These are phyloP conservation scores for Colletotrichum acutatum DNA, from an alignment of 2,329 filamentous ascomycete species.

Conservation along the genomic window DNA sequence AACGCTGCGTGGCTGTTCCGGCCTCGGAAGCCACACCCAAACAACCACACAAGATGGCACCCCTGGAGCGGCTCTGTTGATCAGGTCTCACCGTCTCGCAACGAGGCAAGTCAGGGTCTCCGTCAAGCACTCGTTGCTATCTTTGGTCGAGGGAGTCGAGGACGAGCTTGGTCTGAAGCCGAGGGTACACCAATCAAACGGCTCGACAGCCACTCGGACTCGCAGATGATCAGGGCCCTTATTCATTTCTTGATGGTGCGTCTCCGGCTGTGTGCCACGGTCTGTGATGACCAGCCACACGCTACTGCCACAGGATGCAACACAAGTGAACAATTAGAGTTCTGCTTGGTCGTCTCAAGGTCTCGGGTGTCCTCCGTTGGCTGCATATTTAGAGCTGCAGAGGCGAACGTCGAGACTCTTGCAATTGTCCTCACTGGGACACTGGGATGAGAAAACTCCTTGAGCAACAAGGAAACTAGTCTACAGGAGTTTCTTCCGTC, in stretches of 20 bases:
- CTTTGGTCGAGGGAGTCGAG: slow-evolving; percentile 1
- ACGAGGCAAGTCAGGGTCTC: slow-evolving; percentile 20
- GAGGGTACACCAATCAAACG: slow-evolving; percentile 18
- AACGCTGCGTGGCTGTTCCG: slow-evolving; percentile 17
- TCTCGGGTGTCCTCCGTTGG: not conserved
- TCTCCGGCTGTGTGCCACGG: slow-evolving; percentile 25
- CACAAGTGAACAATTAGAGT: slow-evolving; percentile 17
- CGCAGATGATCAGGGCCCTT: slow-evolving; percentile 27
- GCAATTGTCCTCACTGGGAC: not conserved
- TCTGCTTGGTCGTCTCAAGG: slow-evolving; percentile 19
- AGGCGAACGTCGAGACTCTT: not conserved
- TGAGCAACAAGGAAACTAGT: not conserved
- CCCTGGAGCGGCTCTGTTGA: slow-evolving; percentile 33
- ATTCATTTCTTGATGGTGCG: slow-evolving; percentile 26
- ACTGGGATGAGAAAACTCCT: not conserved
- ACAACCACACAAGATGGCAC: slow-evolving; percentile 10
- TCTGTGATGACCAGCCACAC: slow-evolving; percentile 26
- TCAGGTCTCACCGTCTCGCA: slow-evolving; percentile 33
- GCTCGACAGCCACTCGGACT: slow-evolving; percentile 7
- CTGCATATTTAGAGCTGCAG: not conserved
- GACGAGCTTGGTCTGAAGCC: slow-evolving; percentile 9
- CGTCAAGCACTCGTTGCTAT: slow-evolving; percentile 19
- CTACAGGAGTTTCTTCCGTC: not conserved
- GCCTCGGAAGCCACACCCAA: slow-evolving; percentile 19
- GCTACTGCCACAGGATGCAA: slow-evolving; percentile 29